Evolutionary conservation across 2,329 filamentous ascomycete species (phyloP).

Genomic region (Lecanicillium sp.): DNA sequence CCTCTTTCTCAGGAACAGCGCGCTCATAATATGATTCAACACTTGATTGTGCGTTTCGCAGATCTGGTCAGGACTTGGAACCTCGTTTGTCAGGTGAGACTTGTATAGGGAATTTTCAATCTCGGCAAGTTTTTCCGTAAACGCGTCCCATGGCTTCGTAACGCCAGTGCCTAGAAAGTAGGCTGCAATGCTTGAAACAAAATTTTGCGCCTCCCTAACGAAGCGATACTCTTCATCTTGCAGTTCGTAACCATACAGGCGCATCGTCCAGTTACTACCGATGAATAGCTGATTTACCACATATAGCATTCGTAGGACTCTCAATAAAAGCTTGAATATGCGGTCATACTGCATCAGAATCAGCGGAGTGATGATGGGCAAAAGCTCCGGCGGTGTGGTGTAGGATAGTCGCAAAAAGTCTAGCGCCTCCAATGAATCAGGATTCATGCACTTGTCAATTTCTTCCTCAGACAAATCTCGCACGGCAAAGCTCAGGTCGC

Average conservation of each 20-base stretch:
- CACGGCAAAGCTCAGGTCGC: constrained; percentile 73
- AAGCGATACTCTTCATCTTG: constrained; percentile 44
- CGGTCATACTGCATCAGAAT: constrained; percentile 74
- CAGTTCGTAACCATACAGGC: constrained; percentile 17
- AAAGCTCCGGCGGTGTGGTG: constrained; percentile 62
- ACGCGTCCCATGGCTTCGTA: constrained; percentile 60
- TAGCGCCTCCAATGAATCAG: constrained; percentile 75
- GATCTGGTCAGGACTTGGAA: constrained; percentile 54
- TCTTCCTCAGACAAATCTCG: constrained; percentile 72
- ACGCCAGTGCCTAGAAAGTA: constrained; percentile 80
- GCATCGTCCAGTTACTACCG: constrained; percentile 33
- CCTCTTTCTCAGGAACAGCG: constrained; percentile 63
- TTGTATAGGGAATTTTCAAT: constrained; percentile 11
- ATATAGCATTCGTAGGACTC: constrained; percentile 70
- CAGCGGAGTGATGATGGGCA: constrained; percentile 61
- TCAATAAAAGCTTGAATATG: constrained; percentile 73
- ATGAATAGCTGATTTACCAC: constrained; percentile 59
- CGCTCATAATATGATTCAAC: constrained; percentile 67
- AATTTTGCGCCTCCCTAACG: constrained; percentile 69
- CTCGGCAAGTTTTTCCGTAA: constrained; percentile 52
- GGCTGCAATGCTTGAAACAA: constrained; percentile 61
- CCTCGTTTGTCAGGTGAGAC: constrained; percentile 7
- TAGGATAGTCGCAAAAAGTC: constrained; percentile 89
- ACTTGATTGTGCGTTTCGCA: constrained; percentile 62
- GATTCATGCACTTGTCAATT: constrained; percentile 74